Conservation (phyloP, 306 rosid species). For the Lathyrus oleraceus region DNA sequence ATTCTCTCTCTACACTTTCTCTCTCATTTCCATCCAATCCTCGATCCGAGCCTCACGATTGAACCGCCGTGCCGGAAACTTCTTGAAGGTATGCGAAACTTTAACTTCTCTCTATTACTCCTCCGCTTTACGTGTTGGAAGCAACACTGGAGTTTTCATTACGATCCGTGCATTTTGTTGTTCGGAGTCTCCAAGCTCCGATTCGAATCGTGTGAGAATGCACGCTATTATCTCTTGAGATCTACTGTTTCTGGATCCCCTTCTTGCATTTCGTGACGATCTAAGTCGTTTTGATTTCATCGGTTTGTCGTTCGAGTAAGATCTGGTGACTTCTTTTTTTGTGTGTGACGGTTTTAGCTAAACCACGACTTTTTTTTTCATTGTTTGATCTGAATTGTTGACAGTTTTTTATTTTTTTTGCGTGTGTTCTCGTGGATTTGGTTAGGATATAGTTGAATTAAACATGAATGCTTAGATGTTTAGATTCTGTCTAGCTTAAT, state of each 20-base stretch:
- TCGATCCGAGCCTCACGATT: slow-evolving; percentile 29
- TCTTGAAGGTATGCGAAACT: slow-evolving; percentile 34
- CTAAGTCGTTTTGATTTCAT: not conserved
- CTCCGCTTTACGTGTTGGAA: not conserved
- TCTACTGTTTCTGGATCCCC: slow-evolving; percentile 24
- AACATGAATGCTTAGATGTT: slow-evolving; percentile 13
- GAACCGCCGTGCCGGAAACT: slow-evolving; percentile 22
- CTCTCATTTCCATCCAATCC: slow-evolving; percentile 29
- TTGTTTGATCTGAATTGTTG: not conserved
- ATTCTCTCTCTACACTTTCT: slow-evolving; percentile 28
- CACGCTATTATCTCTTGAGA: slow-evolving; percentile 18
- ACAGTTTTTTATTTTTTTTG: not conserved
- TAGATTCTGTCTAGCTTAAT: slow-evolving; percentile 11
- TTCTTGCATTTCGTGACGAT: slow-evolving; percentile 27
- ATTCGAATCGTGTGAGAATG: slow-evolving; percentile 29
- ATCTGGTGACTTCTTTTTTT: slow-evolving; percentile 36
- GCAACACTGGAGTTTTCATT: slow-evolving; percentile 29
- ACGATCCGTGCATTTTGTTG: slow-evolving; percentile 25
- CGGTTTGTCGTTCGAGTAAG: slow-evolving; percentile 38
- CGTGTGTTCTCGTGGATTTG: slow-evolving; percentile 14
- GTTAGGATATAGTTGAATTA: not conserved
- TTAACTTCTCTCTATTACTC: not conserved
- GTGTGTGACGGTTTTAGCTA: not conserved
- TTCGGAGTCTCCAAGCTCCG: slow-evolving; percentile 9
- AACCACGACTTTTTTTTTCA: slow-evolving; percentile 10